Conservation (phyloP, 306 rosid genomes). For the Ochetophila trinervis region DNA sequence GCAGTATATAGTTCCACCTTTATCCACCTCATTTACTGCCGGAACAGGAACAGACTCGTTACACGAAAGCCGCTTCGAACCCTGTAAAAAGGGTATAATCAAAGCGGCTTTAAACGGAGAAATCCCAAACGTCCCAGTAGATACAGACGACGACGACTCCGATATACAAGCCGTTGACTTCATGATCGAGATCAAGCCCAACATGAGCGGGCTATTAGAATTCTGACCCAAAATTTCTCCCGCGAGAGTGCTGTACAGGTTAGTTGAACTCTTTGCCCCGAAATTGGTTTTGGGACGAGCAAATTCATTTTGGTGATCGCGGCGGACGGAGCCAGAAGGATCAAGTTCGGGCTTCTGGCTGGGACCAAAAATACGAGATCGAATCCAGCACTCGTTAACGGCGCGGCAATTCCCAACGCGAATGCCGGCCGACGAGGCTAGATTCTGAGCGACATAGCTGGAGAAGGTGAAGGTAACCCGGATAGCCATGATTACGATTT, state of each 20-base stretch:
- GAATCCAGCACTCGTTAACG: slow-evolving; percentile 63
- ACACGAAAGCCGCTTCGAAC: slow-evolving; percentile 73
- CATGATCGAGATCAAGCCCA: slow-evolving; percentile 69
- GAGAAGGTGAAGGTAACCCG: slow-evolving; percentile 72
- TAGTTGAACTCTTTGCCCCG: slow-evolving; percentile 33
- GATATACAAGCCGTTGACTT: slow-evolving; percentile 61
- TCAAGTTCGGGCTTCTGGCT: slow-evolving; percentile 50
- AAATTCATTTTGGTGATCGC: slow-evolving; percentile 32
- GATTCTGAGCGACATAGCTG: slow-evolving; percentile 76
- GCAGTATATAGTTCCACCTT: slow-evolving; percentile 43
- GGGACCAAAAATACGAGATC: slow-evolving; percentile 50
- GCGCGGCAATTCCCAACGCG: slow-evolving; percentile 52
- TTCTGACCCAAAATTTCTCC: slow-evolving; percentile 54
- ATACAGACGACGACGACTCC: slow-evolving; percentile 35
- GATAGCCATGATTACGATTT: slow-evolving; percentile 59
- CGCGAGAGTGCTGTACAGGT: slow-evolving; percentile 43
- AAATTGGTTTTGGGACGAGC: slow-evolving; percentile 21
- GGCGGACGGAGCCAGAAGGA: slow-evolving; percentile 44
- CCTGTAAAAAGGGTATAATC: slow-evolving; percentile 60
- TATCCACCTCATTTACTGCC: slow-evolving; percentile 47
- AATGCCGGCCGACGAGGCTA: slow-evolving; percentile 61
- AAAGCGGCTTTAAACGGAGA: slow-evolving; percentile 59
- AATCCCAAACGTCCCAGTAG: slow-evolving; percentile 50
- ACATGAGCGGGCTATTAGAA: slow-evolving; percentile 49
- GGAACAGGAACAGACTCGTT: slow-evolving; percentile 50